Conservation (phyloP, 345 rosid species). For the Eucalyptus regnans region DNA sequence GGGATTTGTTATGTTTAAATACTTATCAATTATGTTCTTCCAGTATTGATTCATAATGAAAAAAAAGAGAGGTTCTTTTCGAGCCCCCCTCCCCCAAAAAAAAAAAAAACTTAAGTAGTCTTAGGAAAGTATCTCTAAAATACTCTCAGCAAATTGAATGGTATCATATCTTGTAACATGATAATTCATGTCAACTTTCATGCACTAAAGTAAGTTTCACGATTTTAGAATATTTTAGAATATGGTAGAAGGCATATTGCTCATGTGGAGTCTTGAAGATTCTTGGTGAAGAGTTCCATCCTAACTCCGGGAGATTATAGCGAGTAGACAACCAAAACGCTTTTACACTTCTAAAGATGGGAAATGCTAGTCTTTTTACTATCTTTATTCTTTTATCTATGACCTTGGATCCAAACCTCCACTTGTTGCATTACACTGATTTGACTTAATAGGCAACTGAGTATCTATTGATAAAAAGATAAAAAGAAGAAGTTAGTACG, state of each 20-base stretch:
- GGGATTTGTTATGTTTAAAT: too few relatives aligned
- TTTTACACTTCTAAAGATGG: not conserved
- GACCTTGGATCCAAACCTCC: not conserved
- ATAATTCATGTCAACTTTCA: not conserved
- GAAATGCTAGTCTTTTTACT: not conserved
- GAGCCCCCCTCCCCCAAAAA: rapidly evolving
- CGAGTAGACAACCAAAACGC: not conserved
- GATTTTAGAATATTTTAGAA: not conserved
- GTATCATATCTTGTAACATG: not conserved
- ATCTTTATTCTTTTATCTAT: not conserved
- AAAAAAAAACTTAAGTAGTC: too few relatives aligned
- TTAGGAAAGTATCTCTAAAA: not conserved
- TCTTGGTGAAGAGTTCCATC: not conserved
- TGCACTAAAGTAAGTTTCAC: not conserved
- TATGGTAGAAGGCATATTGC: not conserved
- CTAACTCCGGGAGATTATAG: not conserved
- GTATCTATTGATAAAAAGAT: too few relatives aligned
- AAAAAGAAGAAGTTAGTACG: not conserved
- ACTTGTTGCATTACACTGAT: not conserved
- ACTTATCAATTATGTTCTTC: too few relatives aligned
- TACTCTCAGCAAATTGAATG: not conserved
- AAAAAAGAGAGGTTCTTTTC: too few relatives aligned
- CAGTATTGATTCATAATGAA: too few relatives aligned
- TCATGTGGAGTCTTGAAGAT: not conserved
- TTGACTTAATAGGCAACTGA: not conserved